Evolutionary conservation across 352 stramenopile species (phyloP), one percentile per base, ranked within the genome.

Genomic region (Globisporangium okanoganense): DNA sequence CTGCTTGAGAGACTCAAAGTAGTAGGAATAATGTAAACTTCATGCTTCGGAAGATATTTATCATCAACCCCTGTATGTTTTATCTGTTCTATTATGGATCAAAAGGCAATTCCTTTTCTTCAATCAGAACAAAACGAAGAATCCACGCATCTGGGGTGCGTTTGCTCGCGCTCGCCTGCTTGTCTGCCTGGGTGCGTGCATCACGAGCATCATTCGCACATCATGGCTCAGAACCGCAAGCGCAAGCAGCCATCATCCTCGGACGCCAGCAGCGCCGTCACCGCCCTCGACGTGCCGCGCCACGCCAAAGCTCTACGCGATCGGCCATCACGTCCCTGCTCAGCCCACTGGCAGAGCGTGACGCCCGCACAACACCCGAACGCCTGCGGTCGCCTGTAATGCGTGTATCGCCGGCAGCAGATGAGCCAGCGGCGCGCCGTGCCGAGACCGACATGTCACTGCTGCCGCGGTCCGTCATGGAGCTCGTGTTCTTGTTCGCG

Each of bases 401-500:
- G 4, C 13, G 36, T 24, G n/a, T 8, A 20, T 1, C 58, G 7
- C 9, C 49, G 25, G 44, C n/a, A n/a, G n/a, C n/a, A n/a, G n/a
- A n/a, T n/a, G n/a, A n/a, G n/a, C n/a, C 22, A 41, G 40, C 5
- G 14, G 38, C 1, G 41, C 33, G 27, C 47, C 8, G 43, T 44
- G 14, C 47, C 48, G 54, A 45, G 27, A n/a, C 48, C 65, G 33
- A 66, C 56, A 66, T 78, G 65, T 63, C 64, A 38, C 61, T 70
- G 50, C 60, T 86, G 50, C 76, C 76, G 18, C 76, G 75, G 40
- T 66, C 75, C 1, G 72, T 79, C 14, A 72, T 83, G 74, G 76
- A 82, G 63, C 57, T 83, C 38, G 58, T 86, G 29, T 68, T 84
- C 62, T 78, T 74, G 20, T 86, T 79, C 49, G 76, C 76, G 5